Conservation (phyloP, 2,329 filamentous ascomycete genomes). For the Fusarium sublunatum region DNA sequence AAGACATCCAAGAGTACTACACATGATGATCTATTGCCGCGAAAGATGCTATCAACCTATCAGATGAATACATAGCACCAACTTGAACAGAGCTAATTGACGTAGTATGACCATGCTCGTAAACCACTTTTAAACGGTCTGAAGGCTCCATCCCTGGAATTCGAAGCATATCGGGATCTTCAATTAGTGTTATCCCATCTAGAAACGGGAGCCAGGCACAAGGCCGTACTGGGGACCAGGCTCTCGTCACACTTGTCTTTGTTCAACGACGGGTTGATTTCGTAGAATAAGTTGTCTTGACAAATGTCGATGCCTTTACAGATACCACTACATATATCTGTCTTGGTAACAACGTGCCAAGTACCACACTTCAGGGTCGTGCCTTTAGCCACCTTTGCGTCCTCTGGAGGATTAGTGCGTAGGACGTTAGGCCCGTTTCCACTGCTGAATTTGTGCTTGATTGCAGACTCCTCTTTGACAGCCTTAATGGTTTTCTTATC, state of each 20-base stretch:
- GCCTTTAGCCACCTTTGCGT: slow-evolving; percentile 6
- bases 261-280: slow-evolving; percentile 16
- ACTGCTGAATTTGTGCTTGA: slow-evolving; percentile 1
- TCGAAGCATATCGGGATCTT: no score
- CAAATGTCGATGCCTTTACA: slow-evolving; percentile 1
- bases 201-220: slow-evolving; percentile 17
- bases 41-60: no score
- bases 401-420: not conserved
- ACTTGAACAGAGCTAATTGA: no score
- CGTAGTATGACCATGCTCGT: no score
- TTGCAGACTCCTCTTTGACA: not conserved
- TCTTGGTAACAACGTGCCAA: slow-evolving; percentile 11
- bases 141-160: no score
- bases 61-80: no score
- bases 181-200: slow-evolving; percentile 2
- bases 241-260: slow-evolving; percentile 3
- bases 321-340: slow-evolving; percentile 10
- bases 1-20: no score
- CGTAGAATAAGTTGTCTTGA: not conserved
- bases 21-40: no score
- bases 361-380: slow-evolving; percentile 16
- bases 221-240: slow-evolving; percentile 16
- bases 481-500: not conserved
- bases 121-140: no score
- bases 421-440: not conserved